Evolutionary conservation across 345 rosid species (phyloP), one percentile per base, ranked within the genome.

Genomic region (Linum lewisii): DNA sequence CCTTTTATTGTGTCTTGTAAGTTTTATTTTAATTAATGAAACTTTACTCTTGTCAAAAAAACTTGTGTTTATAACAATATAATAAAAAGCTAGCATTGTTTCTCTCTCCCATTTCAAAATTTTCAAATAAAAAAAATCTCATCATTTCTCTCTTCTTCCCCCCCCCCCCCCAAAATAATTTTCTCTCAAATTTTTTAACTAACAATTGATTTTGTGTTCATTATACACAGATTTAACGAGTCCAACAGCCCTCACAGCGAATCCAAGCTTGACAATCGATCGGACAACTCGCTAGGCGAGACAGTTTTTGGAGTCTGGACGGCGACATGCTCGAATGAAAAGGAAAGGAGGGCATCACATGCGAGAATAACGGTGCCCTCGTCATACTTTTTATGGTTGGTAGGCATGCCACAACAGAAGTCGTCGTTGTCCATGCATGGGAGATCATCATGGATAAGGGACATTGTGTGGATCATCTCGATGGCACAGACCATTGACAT

Each of bases 361-460:
- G 59, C 36, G 37, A 55, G 59, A 1, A 55, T 16, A 13, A 37
- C 59, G 9, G 26, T 25, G 32, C 11, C 59, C 37, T 55, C 59
- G 37, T 37, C 59, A 20, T 23, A 55, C 34, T 21, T 25, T 9
- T 22, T 25, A 37, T 55, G 59, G 36, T 24, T 55, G 16, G 59
- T 23, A 14, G 59, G 59, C 9, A 21, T 9, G 19, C 59, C 59
- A 3, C 59, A 37, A n/a, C 59, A 37, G 37, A 55, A 37, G 38
- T 24, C 34, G 59, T 55, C 56, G 56, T 52, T 21, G 56, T 52
- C 56, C 56, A 52, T 52, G 56, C 56, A 52, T 7, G 56, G 56
- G 56, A 52, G 56, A 11, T 52, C 56, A 11, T 52, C 56, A 24
- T 52, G 56, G 56, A 52, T 52, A 11, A 52, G 56, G 14, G 56